Evolutionary conservation across 2,329 filamentous ascomycete species (phyloP).

Genomic region (Fusarium setosum): DNA sequence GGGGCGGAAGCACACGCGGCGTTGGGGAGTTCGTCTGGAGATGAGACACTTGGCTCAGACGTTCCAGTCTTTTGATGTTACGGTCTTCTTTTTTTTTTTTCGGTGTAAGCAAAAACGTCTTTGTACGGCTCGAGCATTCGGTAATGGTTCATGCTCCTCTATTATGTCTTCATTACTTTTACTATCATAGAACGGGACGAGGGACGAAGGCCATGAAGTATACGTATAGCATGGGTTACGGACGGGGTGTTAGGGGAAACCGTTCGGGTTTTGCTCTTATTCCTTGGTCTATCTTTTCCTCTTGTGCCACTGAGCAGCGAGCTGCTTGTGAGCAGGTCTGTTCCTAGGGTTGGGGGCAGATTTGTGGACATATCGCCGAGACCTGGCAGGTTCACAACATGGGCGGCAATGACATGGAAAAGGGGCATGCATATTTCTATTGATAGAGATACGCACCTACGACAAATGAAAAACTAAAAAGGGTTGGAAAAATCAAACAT

Average conservation of each 20-base stretch:
- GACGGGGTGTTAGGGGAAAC: slow-evolving; percentile 16
- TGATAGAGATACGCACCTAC: not conserved
- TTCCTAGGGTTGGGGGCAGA: not conserved
- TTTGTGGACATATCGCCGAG: too few species aligned
- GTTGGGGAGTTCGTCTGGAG: slow-evolving; percentile 23
- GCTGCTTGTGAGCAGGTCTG: not conserved
- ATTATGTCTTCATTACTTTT: not conserved
- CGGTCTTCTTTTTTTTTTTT: not conserved
- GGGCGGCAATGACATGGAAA: not conserved
- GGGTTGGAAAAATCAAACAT: not conserved
- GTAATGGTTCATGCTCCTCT: slow-evolving; percentile 5
- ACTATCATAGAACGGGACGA: slow-evolving; percentile 20
- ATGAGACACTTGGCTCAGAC: slow-evolving; percentile 4
- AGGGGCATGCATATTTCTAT: not conserved
- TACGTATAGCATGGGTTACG: slow-evolving; percentile 35
- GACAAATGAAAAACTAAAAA: too few species aligned
- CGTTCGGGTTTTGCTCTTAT: not conserved
- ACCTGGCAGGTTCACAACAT: too few species aligned
- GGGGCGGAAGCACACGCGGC: slow-evolving; percentile 21
- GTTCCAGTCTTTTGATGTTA: not conserved
- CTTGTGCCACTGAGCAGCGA: not conserved
- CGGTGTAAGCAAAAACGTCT: slow-evolving; percentile 9
- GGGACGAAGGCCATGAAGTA: slow-evolving; percentile 32
- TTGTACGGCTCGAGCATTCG: not conserved
- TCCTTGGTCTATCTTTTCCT: not conserved